These are phyloP conservation scores for Pseudovirgaria hyperparasitica DNA, from an alignment of 2,329 filamentous ascomycete genomes.

Conservation along the genomic window DNA sequence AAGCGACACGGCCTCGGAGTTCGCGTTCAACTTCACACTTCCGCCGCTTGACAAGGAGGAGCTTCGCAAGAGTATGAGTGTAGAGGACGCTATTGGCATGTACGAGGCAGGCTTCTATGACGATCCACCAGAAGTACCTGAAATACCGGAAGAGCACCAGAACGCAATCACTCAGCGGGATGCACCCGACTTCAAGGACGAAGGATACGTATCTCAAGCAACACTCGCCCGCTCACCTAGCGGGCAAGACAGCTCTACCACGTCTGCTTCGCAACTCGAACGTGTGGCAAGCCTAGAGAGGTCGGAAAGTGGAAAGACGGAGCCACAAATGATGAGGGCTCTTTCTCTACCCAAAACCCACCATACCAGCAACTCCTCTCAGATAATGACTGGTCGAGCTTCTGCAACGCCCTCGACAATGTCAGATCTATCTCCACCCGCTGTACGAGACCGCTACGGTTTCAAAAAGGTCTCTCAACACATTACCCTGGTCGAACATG, in stretches of 20 bases:
- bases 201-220: slow-evolving; percentile 9
- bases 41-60: slow-evolving; percentile 10
- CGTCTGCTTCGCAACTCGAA: too few relatives aligned
- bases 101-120: slow-evolving; percentile 46
- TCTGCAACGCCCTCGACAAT: neutral
- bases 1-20: slow-evolving; percentile 37
- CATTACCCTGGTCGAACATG: slow-evolving; percentile 63
- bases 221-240: slow-evolving; percentile 7
- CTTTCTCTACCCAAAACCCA: too few relatives aligned
- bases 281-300: too few relatives aligned
- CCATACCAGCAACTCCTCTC: too few relatives aligned
- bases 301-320: too few relatives aligned
- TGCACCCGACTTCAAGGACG: slow-evolving; percentile 5
- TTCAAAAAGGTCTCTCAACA: slow-evolving; percentile 83
- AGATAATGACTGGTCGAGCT: neutral
- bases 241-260: too few relatives aligned
- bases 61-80: slow-evolving; percentile 30
- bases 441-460: slow-evolving; percentile 67
- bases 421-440: slow-evolving; percentile 10
- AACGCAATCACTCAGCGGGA: slow-evolving; percentile 4
- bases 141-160: slow-evolving; percentile 10
- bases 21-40: neutral
- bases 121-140: slow-evolving; percentile 21
- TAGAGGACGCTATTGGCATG: slow-evolving; percentile 48
- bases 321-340: too few relatives aligned